These are phyloP conservation scores for Gossypium lobatum DNA, from an alignment of 441 rosid genomes.

Conservation along the genomic window DNA sequence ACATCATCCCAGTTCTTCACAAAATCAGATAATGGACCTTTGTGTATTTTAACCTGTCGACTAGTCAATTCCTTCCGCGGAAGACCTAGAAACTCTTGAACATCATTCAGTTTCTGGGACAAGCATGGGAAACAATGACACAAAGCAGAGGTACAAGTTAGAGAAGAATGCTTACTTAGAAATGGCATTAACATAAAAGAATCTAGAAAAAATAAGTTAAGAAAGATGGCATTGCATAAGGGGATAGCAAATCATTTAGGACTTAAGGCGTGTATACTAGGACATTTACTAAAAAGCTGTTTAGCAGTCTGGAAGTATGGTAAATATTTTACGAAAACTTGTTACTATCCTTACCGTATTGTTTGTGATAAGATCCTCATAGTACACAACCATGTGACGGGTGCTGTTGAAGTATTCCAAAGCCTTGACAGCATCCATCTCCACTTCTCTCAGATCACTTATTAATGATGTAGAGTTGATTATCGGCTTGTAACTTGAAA, in stretches of 20 bases:
- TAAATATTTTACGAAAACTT: background rate
- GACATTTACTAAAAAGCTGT: background rate
- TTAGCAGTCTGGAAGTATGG: background rate
- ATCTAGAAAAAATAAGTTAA: background rate
- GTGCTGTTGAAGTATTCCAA: conserved; percentile 64
- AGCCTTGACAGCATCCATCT: conserved; percentile 46
- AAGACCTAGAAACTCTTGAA: conserved; percentile 63
- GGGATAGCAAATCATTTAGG: background rate
- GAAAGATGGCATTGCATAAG: background rate
- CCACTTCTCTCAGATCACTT: conserved; percentile 49
- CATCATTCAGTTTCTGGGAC: conserved; percentile 66
- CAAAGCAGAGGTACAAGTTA: background rate
- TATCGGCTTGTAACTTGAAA: conserved; percentile 67
- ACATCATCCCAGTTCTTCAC: conserved; percentile 83
- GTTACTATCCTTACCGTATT: conserved; percentile 38
- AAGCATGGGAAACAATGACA: conserved; percentile 9
- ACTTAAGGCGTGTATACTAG: too few species aligned
- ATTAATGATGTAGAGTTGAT: conserved; percentile 62
- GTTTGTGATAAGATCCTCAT: conserved; percentile 72
- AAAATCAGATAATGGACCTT: conserved; percentile 55
- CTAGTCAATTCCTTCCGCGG: conserved; percentile 60
- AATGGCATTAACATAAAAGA: background rate
- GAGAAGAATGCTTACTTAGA: background rate
- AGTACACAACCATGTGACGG: conserved; percentile 66
- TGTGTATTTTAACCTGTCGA: conserved; percentile 85